Evolutionary conservation across 2,329 filamentous ascomycete species (phyloP), one percentile per base, ranked within the genome.

Genomic region (Arthrinium puccinioides): DNA sequence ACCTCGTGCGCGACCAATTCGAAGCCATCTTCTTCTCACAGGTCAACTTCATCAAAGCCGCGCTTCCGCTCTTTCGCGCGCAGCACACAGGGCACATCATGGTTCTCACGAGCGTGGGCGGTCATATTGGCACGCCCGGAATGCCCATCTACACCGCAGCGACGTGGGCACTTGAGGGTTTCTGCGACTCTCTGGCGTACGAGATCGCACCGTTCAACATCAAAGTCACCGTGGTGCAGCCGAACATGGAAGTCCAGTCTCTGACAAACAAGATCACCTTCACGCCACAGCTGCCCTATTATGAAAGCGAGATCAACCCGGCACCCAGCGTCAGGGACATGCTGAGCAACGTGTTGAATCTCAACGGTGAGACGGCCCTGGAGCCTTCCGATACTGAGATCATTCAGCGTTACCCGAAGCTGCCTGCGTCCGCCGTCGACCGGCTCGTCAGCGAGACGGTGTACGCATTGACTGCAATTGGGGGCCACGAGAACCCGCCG

Each of bases 191-290:
- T 42, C 72, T 98, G 18, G 89, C 90, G 2, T 98, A 96, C 62
- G 92, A 98, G 62, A 84, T 98, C 45, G 85, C 90, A 1, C 92
- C 92, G 0, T 97, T 97, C 68, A 96, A 96, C 63, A 80, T 97
- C 65, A 94, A 90, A 61, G 78, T 97, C 60, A 96, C 88, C 27
- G 89, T 97, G 48, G 83, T 98, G 30, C 90, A 98, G 67, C 88
- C 89, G 19, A 94, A 88, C 61, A 87, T 95, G 64, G 90, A 97
- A 65, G 86, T 95, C 44, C 80, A 84, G 46, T 80, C 87, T 21
- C 71, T 97, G 40, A 92, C 87, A 20, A 94, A 94, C 62, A 81
- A 83, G 39, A 84, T 97, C 50, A 84, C 81, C 33, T 87, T 90
- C 48, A 84, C 86, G 3, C 89, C 90, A 5, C 80, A 82, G 24